Percentiles rank a stretch among this genome's conserved stretches.
These are phyloP conservation scores for Solanum peruvianum DNA, from an alignment of 257 asterid species.

Conservation along the genomic window DNA sequence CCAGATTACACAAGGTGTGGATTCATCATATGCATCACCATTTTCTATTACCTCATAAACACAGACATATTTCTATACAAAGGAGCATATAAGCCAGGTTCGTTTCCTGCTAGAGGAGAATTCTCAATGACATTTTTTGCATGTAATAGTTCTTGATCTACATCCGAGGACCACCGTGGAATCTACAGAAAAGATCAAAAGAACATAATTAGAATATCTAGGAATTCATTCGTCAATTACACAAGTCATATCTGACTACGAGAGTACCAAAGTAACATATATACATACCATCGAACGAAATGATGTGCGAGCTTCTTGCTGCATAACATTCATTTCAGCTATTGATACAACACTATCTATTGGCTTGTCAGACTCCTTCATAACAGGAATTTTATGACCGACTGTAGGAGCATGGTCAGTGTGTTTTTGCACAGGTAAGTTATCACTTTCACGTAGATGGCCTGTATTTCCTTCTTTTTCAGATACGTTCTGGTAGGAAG, in stretches of 20 bases:
- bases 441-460: slow-evolving; percentile 5
- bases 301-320: slow-evolving; percentile 30
- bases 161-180: slow-evolving; percentile 50
- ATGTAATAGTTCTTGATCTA: slow-evolving; percentile 42
- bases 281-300: slow-evolving; percentile 41
- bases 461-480: slow-evolving; percentile 3
- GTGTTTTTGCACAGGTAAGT: neutral
- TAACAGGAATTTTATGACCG: slow-evolving; percentile 1
- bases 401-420: slow-evolving; percentile 4
- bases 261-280: neutral
- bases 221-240: neutral
- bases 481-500: slow-evolving; percentile 9
- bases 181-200: slow-evolving; percentile 31
- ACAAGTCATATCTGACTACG: neutral
- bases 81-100: slow-evolving; percentile 42
- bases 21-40: neutral
- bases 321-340: slow-evolving; percentile 57
- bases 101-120: slow-evolving; percentile 30
- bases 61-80: slow-evolving; percentile 65
- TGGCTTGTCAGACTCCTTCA: slow-evolving; percentile 5
- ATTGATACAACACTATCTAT: slow-evolving; percentile 29
- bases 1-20: neutral
- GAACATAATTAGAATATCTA: neutral
- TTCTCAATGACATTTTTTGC: slow-evolving; percentile 43
- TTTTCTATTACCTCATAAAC: slow-evolving; percentile 48